Conservation (phyloP, 768 basidiomycete genomes). For the Tylopilus felleus region DNA sequence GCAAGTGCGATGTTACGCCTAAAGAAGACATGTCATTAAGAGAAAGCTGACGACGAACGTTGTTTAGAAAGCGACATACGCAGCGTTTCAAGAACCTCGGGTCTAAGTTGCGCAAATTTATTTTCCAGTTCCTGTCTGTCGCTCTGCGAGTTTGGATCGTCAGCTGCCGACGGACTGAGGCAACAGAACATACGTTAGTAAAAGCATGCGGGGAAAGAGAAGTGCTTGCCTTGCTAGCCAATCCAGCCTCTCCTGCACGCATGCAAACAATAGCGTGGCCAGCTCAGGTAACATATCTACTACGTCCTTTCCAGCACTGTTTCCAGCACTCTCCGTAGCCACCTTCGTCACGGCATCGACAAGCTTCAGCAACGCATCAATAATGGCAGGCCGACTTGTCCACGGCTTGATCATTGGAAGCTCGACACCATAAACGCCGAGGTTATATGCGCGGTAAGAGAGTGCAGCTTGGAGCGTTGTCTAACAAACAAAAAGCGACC, state of each 20-base stretch:
- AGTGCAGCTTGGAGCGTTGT: constrained; percentile 68
- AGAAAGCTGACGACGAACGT: background rate
- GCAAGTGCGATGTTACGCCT: constrained; percentile 67
- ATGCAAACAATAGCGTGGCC: constrained; percentile 60
- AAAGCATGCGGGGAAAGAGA: background rate
- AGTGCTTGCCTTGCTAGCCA: constrained; percentile 58
- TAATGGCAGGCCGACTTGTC: constrained; percentile 69
- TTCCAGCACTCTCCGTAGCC: constrained; percentile 12
- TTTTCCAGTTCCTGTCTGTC: constrained; percentile 61
- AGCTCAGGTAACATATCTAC: constrained; percentile 61
- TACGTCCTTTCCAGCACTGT: constrained; percentile 34
- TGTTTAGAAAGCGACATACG: constrained; percentile 47
- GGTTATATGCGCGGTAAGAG: constrained; percentile 70
- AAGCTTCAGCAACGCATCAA: constrained; percentile 68
- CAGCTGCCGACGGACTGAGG: constrained; percentile 44
- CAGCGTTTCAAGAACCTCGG: constrained; percentile 74
- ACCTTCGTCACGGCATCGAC: constrained; percentile 58
- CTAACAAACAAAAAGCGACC: constrained; percentile 36
- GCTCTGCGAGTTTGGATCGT: constrained; percentile 47
- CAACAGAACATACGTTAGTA: background rate
- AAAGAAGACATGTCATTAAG: background rate
- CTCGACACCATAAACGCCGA: constrained; percentile 73
- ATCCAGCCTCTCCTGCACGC: constrained; percentile 62
- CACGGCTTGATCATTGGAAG: constrained; percentile 72
- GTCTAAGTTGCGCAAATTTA: constrained; percentile 66